Conservation (phyloP, 495 filamentous ascomycete genomes). For the Neurospora africana region DNA sequence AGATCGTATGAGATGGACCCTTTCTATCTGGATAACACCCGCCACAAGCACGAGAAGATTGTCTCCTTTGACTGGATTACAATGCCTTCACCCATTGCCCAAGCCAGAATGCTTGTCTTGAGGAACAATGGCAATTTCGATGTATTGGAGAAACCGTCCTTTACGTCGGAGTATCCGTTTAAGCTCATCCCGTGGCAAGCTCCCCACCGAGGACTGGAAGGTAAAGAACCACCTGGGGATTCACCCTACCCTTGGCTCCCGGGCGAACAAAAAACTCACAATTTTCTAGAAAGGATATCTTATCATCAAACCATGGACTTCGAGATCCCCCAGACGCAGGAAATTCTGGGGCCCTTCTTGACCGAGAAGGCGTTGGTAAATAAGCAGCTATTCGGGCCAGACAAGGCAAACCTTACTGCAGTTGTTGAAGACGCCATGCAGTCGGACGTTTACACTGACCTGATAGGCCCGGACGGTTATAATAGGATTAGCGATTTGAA, state of each 20-base stretch:
- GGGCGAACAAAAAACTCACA: background rate
- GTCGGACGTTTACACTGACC: background rate
- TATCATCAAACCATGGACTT: slow-evolving; percentile 39
- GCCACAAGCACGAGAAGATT: slow-evolving; percentile 47
- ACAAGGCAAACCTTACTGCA: slow-evolving; percentile 21
- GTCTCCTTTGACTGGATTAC: slow-evolving; percentile 83
- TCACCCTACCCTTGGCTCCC: slow-evolving; percentile 7
- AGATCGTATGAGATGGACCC: slow-evolving; percentile 44
- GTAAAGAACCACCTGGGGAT: slow-evolving; percentile 13
- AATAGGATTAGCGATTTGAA: background rate
- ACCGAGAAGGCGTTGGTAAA: slow-evolving; percentile 32
- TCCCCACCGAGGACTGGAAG: slow-evolving; percentile 35
- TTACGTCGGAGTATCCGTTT: slow-evolving; percentile 37
- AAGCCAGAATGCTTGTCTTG: slow-evolving; percentile 56
- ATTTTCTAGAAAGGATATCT: slow-evolving; percentile 24
- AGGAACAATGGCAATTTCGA: slow-evolving; percentile 58
- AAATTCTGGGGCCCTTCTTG: slow-evolving; percentile 34
- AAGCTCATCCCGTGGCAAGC: slow-evolving; percentile 38
- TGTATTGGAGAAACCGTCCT: slow-evolving; percentile 52
- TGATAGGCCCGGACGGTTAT: background rate
- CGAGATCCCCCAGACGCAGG: slow-evolving; percentile 29
- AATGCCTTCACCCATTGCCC: slow-evolving; percentile 45
- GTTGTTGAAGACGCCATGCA: slow-evolving; percentile 26
- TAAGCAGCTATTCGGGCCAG: slow-evolving; percentile 33
- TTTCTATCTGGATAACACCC: slow-evolving; percentile 32